phyloP scores from a whole-genome alignment of 768 basidiomycete genomes.

The Clavaria fumosa region DNA sequence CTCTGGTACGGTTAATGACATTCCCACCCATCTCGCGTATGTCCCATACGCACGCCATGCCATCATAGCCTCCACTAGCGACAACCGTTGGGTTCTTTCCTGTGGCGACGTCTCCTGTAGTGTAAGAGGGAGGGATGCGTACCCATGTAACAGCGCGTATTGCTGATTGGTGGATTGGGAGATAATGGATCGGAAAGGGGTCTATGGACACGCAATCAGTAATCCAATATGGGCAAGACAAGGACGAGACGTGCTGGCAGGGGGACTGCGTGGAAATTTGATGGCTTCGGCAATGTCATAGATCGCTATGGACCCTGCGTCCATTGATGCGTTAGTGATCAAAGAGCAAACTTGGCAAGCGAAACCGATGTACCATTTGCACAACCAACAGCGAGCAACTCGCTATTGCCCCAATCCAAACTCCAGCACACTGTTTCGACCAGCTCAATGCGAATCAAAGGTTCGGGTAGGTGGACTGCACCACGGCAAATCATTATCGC shows the following conservation, averaged over 20 bases:
- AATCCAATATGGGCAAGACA: too few species aligned
- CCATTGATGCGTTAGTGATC: not conserved
- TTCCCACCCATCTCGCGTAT: conserved; percentile 53
- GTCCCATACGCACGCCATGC: conserved; percentile 60
- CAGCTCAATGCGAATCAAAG: conserved; percentile 56
- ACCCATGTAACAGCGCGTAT: conserved; percentile 68
- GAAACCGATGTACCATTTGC: conserved; percentile 48
- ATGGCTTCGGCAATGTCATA: conserved; percentile 37
- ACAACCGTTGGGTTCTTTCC: conserved; percentile 57
- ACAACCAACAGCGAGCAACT: conserved; percentile 66
- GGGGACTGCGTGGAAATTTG: conserved; percentile 8
- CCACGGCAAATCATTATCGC: too few species aligned
- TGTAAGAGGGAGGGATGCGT: conserved; percentile 39
- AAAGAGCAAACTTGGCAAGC: not conserved
- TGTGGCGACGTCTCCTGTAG: conserved; percentile 28
- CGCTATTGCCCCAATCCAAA: conserved; percentile 85
- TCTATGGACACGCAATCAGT: too few species aligned
- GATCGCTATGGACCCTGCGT: conserved; percentile 20
- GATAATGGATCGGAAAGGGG: conserved; percentile 55
- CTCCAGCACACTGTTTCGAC: conserved; percentile 65
- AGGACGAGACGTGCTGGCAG: not conserved
- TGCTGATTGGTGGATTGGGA: conserved; percentile 63
- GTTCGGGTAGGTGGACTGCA: conserved; percentile 43
- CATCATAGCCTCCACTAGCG: conserved; percentile 70
- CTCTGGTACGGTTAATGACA: conserved; percentile 66